Evolutionary conservation across 2,329 filamentous ascomycete genomes (phyloP).

Genomic region (Botryotinia convoluta): DNA sequence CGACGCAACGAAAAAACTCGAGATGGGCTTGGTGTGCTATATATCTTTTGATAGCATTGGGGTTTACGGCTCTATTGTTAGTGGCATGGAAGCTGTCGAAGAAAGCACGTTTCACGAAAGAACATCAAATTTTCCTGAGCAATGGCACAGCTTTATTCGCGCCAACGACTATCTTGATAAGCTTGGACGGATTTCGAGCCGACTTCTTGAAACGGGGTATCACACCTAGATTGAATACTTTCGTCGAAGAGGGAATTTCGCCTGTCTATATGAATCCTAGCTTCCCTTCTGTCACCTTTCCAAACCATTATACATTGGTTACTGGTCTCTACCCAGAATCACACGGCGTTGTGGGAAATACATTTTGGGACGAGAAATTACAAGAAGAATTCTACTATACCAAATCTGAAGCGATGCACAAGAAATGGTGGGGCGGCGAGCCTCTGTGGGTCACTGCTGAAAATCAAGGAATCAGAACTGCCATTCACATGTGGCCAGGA

Average conservation of each 20-base stretch:
- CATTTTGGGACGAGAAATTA: constrained; percentile 82
- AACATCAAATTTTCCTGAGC: constrained; percentile 47
- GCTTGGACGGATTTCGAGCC: constrained; percentile 88
- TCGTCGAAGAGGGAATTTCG: constrained; percentile 81
- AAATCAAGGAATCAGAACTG: constrained; percentile 70
- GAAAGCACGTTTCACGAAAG: constrained; percentile 41
- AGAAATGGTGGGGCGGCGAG: constrained; percentile 94
- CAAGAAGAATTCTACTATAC: constrained; percentile 86
- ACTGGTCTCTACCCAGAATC: constrained; percentile 91
- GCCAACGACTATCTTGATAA: constrained; percentile 90
- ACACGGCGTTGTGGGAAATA: constrained; percentile 91
- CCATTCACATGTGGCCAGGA: constrained; percentile 98
- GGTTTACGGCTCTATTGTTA: constrained; percentile 55
- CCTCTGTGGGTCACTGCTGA: constrained; percentile 94
- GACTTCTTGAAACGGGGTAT: constrained; percentile 84
- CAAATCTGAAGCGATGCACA: constrained; percentile 68
- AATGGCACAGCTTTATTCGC: constrained; percentile 90
- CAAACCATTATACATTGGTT: constrained; percentile 90
- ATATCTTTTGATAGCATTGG: constrained; percentile 50
- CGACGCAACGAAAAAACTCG: constrained; percentile 49
- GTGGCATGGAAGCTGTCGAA: constrained; percentile 59
- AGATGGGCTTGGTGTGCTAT: constrained; percentile 56
- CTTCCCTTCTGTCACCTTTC: constrained; percentile 95
- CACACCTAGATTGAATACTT: constrained; percentile 73
- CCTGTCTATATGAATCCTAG: constrained; percentile 91